Evolutionary conservation across 345 rosid genomes (phyloP).

Genomic region (Euphorbia pulcherrima): DNA sequence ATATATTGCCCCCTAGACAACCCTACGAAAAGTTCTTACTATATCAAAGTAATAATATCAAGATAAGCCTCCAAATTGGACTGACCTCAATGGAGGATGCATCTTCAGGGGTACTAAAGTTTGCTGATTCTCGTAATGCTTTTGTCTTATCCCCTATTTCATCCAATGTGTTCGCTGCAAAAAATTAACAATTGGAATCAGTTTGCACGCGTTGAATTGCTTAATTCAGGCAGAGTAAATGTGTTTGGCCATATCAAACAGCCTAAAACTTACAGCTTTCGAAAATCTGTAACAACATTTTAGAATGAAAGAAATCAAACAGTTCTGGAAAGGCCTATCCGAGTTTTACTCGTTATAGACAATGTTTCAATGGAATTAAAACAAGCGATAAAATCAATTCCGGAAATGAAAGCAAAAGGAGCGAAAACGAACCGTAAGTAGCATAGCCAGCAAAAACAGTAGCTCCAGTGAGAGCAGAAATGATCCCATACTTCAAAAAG

Average conservation of each 20-base stretch:
- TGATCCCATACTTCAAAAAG: constrained; percentile 53
- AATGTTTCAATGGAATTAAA: not conserved
- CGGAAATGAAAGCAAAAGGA: not conserved
- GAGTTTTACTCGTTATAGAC: too few relatives aligned
- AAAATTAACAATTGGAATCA: not conserved
- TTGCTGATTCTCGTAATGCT: constrained; percentile 54
- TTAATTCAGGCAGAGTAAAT: not conserved
- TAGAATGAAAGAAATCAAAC: not conserved
- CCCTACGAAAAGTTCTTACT: not conserved
- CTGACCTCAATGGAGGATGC: constrained; percentile 57
- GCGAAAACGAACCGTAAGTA: constrained; percentile 47
- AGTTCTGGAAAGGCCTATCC: not conserved
- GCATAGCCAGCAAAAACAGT: constrained; percentile 53
- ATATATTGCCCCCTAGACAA: not conserved
- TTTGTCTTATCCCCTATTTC: constrained; percentile 70
- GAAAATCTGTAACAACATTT: not conserved
- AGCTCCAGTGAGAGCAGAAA: constrained; percentile 56
- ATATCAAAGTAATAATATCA: not conserved
- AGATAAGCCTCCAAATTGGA: not conserved
- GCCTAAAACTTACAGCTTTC: not conserved
- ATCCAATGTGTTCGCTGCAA: constrained; percentile 63
- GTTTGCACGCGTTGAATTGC: not conserved
- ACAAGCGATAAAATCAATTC: not conserved
- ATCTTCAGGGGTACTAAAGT: constrained; percentile 27
- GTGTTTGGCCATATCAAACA: not conserved